phyloP scores from a whole-genome alignment of 129 eudicot species.

The Deinandra increscens region DNA sequence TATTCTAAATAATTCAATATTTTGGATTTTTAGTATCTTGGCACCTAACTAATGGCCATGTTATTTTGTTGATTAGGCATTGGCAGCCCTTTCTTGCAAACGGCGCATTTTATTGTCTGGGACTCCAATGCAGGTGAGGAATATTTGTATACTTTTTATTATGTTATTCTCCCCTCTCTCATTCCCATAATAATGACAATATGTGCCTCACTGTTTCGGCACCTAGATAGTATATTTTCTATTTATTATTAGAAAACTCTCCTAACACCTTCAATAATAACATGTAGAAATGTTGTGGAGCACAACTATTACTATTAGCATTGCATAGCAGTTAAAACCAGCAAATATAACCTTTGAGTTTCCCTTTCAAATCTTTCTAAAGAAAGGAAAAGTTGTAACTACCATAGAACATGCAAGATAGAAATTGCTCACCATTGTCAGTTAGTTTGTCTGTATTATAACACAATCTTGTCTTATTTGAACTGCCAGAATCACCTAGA shows the following conservation, averaged over 20 bases:
- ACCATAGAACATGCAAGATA: constrained; percentile 2
- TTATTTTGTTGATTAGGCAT: constrained; percentile 54
- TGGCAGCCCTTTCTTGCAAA: constrained; percentile 88
- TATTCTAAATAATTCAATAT: neutral
- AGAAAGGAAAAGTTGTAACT: neutral
- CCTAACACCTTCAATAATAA: neutral
- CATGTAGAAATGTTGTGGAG: constrained; percentile 13
- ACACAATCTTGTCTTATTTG: constrained; percentile 4
- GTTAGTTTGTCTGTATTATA: constrained; percentile 17
- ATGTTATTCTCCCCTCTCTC: neutral
- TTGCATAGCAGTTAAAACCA: constrained; percentile 3
- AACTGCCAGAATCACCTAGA: constrained; percentile 81
- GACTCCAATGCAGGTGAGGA: constrained; percentile 96
- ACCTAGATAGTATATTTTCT: neutral
- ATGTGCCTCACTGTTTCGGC: neutral
- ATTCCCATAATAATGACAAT: neutral
- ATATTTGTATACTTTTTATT: constrained; percentile 1
- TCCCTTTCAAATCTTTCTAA: neutral
- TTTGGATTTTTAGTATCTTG: neutral
- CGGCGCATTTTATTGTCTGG: constrained; percentile 92
- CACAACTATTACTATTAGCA: constrained; percentile 7
- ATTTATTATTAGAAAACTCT: neutral
- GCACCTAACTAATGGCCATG: neutral
- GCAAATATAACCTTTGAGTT: neutral
- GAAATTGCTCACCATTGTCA: constrained; percentile 14